Base-by-base conservation (phyloP, 2,329 filamentous ascomycete genomes). In the Magnaporthiopsis poae region DNA sequence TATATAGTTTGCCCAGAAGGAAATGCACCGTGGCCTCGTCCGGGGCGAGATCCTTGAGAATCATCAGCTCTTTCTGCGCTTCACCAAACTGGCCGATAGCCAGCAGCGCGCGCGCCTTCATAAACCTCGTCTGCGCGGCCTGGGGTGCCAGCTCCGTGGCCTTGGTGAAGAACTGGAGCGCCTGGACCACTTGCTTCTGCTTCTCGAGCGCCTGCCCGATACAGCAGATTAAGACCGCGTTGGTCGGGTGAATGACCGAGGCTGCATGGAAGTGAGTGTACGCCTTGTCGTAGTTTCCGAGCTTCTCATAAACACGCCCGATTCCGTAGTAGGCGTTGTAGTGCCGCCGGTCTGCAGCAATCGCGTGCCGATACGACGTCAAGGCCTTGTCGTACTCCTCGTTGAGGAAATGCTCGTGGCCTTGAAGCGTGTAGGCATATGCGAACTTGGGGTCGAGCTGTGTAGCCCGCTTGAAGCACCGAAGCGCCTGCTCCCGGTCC, bases 301-400 rank as follows among this genome's bases (percentile, higher is more conserved):
- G 86, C 74, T 93, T 94, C 76, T 96, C 91, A 73, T 94, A 95
- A 1, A 96, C 92, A 68, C 85, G 83, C 36, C 87, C 88, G 67
- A 90, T 87, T 71, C 95, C 95, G 75, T 98, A 99, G 86, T 96
- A 98, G n/a, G 94, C 95, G 74, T 97, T 96, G 80, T 98, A 99
- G 75, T 97, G 94, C 27, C 94, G 88, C 66, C 86, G 87, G 73
- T 99, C 93, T 0, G 91, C 92, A 61, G 88, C 86, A 71, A 99
- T 90, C 1, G 92, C 93, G 65, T 89, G 86, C 46, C 96, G 87
- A 76, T 97, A 99, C 1, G 92, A 89, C 59, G 88, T 87, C 61
- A 96, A 84, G 0, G 95, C 95, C 75, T 96, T 96, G 75, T 98
- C 94, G 73, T 95, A 97, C 76, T 99, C 96, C 77, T 99, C 96